phyloP scores from a whole-genome alignment of 1,284 basidiomycete genomes.

The Wallemia ichthyophaga region DNA sequence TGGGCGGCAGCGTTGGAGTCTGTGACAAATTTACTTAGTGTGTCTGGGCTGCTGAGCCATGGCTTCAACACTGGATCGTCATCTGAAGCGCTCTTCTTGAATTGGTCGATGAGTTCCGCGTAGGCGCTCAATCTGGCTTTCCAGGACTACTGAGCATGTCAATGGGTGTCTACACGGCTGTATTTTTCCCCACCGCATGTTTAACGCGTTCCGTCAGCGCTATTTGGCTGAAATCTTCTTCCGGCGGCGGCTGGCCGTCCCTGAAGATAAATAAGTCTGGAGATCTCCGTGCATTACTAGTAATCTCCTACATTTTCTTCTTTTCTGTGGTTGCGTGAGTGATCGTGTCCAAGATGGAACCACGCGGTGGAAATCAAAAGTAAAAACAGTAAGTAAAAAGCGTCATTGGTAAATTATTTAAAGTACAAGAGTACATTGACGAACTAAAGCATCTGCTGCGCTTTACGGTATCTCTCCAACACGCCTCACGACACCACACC shows the following conservation, averaged over 20 bases:
- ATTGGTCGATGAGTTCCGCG: conserved; percentile 54
- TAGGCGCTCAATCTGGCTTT: conserved; percentile 88
- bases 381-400: no score
- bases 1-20: conserved; percentile 94
- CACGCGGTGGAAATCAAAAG: no score
- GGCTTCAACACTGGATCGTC: conserved; percentile 78
- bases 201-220: conserved; percentile 50
- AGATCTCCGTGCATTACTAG: no score
- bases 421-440: no score
- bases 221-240: conserved; percentile 72
- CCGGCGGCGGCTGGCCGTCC: conserved; percentile 64
- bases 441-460: no score
- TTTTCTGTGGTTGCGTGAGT: not conserved
- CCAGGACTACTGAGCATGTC: conserved; percentile 34
- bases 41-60: conserved; percentile 33
- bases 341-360: not conserved
- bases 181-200: conserved; percentile 29
- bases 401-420: no score
- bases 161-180: not conserved
- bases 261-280: conserved; percentile 17
- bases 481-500: not conserved
- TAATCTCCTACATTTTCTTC: no score
- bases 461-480: no score
- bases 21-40: conserved; percentile 56
- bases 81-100: conserved; percentile 64